phyloP scores from a whole-genome alignment of 1,284 basidiomycete genomes.

The Apiotrichum siamense region DNA sequence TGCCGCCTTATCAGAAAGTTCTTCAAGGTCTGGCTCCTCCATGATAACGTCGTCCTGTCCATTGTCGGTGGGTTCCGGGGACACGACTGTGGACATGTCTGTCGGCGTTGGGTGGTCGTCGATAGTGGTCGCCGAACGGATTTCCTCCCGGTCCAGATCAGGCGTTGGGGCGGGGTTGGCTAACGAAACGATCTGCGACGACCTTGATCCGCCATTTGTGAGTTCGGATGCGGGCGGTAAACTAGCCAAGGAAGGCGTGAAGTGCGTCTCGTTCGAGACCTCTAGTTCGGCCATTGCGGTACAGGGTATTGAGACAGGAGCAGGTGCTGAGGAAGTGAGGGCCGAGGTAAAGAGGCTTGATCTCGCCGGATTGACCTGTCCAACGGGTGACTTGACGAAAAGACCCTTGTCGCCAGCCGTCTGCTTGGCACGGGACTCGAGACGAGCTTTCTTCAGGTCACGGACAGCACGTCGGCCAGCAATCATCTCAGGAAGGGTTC shows the following conservation, averaged over 20 bases:
- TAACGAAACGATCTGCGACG: background rate
- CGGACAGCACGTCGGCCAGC: constrained; percentile 47
- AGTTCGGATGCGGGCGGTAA: constrained; percentile 14
- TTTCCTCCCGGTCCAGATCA: constrained; percentile 16
- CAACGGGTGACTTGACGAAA: constrained; percentile 40
- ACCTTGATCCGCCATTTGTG: background rate
- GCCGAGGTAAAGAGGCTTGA: constrained; percentile 27
- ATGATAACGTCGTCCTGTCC: constrained; percentile 9
- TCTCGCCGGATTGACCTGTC: constrained; percentile 10
- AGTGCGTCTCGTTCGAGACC: background rate
- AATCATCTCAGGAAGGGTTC: constrained; percentile 67
- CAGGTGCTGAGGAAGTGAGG: constrained; percentile 6
- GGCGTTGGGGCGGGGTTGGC: constrained; percentile 9
- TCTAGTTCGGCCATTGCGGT: background rate
- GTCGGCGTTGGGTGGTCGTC: constrained; percentile 38
- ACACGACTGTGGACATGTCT: constrained; percentile 27
- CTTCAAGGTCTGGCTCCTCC: background rate
- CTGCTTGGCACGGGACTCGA: constrained; percentile 26
- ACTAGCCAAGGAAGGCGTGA: constrained; percentile 2
- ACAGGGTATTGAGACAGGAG: background rate
- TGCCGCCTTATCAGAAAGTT: background rate
- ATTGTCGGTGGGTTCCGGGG: constrained; percentile 24
- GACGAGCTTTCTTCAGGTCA: constrained; percentile 32
- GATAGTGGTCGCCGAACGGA: constrained; percentile 27
- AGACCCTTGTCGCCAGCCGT: constrained; percentile 25